phyloP scores from a whole-genome alignment of 2,329 filamentous ascomycete species.

The Catunica adiposa region DNA sequence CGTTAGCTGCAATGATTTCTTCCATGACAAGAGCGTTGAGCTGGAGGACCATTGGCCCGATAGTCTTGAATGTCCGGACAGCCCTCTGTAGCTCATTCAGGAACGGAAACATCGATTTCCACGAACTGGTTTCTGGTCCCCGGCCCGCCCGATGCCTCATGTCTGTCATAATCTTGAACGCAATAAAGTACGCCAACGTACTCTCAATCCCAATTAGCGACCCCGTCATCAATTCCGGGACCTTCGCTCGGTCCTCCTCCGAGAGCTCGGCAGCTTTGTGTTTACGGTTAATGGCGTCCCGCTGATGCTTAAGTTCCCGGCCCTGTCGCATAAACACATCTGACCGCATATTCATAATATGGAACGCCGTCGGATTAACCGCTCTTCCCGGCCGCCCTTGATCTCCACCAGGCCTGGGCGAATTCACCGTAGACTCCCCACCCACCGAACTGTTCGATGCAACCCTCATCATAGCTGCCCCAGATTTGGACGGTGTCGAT shows the following conservation, averaged over 20 bases:
- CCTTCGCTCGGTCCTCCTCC: constrained; percentile 13
- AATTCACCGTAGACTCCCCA: constrained; percentile 7
- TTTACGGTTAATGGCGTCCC: constrained; percentile 28
- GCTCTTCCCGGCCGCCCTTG: not conserved
- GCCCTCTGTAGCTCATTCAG: constrained; percentile 25
- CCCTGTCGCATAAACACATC: constrained; percentile 25
- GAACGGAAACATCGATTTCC: constrained; percentile 30
- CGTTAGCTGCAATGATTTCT: constrained; percentile 27
- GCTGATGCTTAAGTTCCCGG: constrained; percentile 36
- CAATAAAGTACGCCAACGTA: constrained; percentile 35
- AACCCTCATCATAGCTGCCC: constrained; percentile 7
- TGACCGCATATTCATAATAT: constrained; percentile 14
- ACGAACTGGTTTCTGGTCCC: constrained; percentile 25
- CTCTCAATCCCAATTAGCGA: constrained; percentile 30
- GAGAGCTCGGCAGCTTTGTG: constrained; percentile 17
- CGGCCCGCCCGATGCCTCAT: constrained; percentile 28
- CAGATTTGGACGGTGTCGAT: constrained; percentile 8
- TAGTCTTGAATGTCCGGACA: constrained; percentile 23
- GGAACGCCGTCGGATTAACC: not conserved
- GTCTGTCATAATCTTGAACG: constrained; percentile 34
- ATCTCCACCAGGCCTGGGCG: not conserved
- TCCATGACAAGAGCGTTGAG: constrained; percentile 30
- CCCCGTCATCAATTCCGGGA: not conserved
- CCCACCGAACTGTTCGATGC: constrained; percentile 10
- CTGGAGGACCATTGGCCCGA: constrained; percentile 28